A percentile compares a stretch with the other conserved stretches of the same genome.
phyloP scores from a whole-genome alignment of 305 asterid genomes.

The Andrographis paniculata region DNA sequence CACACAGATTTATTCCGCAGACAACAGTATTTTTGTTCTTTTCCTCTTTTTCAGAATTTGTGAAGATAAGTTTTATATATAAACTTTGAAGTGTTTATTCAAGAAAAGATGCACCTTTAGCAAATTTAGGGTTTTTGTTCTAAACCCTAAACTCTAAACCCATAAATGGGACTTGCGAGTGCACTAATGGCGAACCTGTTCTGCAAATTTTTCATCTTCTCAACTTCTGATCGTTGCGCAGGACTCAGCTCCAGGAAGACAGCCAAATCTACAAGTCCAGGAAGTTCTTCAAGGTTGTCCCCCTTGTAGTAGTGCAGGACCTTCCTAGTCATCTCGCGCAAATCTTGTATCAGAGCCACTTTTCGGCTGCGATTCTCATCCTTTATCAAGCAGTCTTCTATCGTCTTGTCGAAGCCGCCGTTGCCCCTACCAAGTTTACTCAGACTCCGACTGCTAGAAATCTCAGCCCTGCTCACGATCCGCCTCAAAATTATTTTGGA shows the following conservation, averaged over 20 bases:
- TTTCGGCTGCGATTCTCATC: constrained; percentile 71
- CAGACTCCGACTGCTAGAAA: constrained; percentile 34
- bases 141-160: too few relatives aligned
- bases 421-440: constrained; percentile 50
- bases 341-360: constrained; percentile 71
- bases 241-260: constrained; percentile 63
- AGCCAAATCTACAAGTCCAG: constrained; percentile 85
- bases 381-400: constrained; percentile 69
- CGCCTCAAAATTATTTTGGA: constrained; percentile 66
- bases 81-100: too few relatives aligned
- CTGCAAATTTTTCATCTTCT: constrained; percentile 29
- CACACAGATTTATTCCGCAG: too few relatives aligned
- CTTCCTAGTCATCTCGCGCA: constrained; percentile 76
- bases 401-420: constrained; percentile 68
- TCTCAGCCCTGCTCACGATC: constrained; percentile 66
- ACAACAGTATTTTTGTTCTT: too few relatives aligned
- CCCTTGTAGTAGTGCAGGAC: constrained; percentile 93
- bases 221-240: constrained; percentile 46
- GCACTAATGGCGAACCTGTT: constrained; percentile 67
- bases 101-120: too few relatives aligned
- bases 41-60: too few relatives aligned
- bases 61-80: too few relatives aligned
- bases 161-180: constrained; percentile 85
- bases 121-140: too few relatives aligned
- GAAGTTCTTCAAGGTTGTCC: constrained; percentile 90